Percentiles rank a stretch among this genome's conserved stretches.
Evolutionary conservation across 1,284 basidiomycete species (phyloP).

Genomic region (Singerocomus rubriflavus): DNA sequence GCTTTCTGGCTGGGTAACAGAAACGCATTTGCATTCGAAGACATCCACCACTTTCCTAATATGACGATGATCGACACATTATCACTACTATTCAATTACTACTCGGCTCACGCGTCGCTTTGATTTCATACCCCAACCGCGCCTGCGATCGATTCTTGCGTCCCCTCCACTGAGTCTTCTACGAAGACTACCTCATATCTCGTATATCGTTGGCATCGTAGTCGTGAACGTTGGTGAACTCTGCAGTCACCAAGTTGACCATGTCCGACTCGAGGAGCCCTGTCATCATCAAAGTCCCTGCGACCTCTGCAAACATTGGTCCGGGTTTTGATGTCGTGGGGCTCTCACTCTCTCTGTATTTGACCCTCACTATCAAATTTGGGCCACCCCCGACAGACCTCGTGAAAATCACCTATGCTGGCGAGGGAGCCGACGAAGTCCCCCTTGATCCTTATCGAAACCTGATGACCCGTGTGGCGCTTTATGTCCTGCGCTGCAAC

Average conservation of each 20-base stretch:
- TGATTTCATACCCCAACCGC: not conserved
- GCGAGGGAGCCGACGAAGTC: constrained; percentile 88
- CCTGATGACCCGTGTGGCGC: constrained; percentile 94
- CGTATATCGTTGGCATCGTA: constrained; percentile 5
- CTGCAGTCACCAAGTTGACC: constrained; percentile 5
- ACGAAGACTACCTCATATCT: not conserved
- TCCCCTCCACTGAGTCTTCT: not conserved
- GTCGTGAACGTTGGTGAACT: not conserved
- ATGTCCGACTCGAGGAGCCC: constrained; percentile 22
- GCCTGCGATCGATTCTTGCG: not conserved
- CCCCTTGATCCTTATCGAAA: constrained; percentile 97
- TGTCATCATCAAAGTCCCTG: constrained; percentile 84
- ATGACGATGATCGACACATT: constrained; percentile 10
- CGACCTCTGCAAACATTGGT: constrained; percentile 97
- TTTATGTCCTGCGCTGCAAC: constrained; percentile 94
- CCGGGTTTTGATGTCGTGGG: constrained; percentile 99
- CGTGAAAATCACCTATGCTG: constrained; percentile 78
- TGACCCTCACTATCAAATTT: constrained; percentile 72
- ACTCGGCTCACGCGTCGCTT: constrained; percentile 3
- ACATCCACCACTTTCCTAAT: not conserved
- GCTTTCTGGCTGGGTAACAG: not conserved
- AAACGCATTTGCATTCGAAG: not conserved
- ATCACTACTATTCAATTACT: not conserved
- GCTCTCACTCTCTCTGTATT: constrained; percentile 87
- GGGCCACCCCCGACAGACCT: constrained; percentile 36